Percentiles rank a stretch among this genome's conserved stretches.
These are phyloP conservation scores for Aristolochia contorta DNA, from an alignment of 164 flowering plant genomes.

Conservation along the genomic window DNA sequence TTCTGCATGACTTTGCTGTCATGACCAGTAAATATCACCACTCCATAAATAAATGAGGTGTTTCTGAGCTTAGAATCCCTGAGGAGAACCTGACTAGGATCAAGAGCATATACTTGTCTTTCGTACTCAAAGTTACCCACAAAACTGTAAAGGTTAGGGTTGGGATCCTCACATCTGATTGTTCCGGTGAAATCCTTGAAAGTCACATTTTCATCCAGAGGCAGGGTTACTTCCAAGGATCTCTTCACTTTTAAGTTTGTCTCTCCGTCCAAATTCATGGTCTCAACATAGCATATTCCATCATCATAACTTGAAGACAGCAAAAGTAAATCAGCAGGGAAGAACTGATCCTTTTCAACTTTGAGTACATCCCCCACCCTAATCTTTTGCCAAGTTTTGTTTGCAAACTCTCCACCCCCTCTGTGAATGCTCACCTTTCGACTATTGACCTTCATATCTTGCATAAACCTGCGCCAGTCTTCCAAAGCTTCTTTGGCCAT, in stretches of 20 bases:
- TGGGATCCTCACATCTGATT: slow-evolving; percentile 79
- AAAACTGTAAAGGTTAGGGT: slow-evolving; percentile 66
- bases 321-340: slow-evolving; percentile 77
- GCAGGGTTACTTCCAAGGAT: slow-evolving; percentile 48
- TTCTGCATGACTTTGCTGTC: slow-evolving; percentile 88
- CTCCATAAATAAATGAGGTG: slow-evolving; percentile 67
- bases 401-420: slow-evolving; percentile 43
- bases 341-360: slow-evolving; percentile 74
- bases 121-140: slow-evolving; percentile 55
- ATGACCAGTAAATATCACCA: slow-evolving; percentile 68
- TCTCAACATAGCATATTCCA: slow-evolving; percentile 83
- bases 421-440: slow-evolving; percentile 49
- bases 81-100: slow-evolving; percentile 64
- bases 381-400: slow-evolving; percentile 51
- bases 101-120: slow-evolving; percentile 44
- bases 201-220: slow-evolving; percentile 36
- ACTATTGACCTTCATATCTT: slow-evolving; percentile 70
- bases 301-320: slow-evolving; percentile 76
- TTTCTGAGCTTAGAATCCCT: slow-evolving; percentile 77
- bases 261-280: slow-evolving; percentile 87
- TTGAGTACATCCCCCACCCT: slow-evolving; percentile 67
- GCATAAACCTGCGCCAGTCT: slow-evolving; percentile 42
- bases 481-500: slow-evolving; percentile 45
- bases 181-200: slow-evolving; percentile 47
- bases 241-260: slow-evolving; percentile 78